A percentile compares a stretch with the other conserved stretches of the same genome.
These are phyloP conservation scores for Populus euphratica DNA, from an alignment of 345 rosid species.

Conservation along the genomic window DNA sequence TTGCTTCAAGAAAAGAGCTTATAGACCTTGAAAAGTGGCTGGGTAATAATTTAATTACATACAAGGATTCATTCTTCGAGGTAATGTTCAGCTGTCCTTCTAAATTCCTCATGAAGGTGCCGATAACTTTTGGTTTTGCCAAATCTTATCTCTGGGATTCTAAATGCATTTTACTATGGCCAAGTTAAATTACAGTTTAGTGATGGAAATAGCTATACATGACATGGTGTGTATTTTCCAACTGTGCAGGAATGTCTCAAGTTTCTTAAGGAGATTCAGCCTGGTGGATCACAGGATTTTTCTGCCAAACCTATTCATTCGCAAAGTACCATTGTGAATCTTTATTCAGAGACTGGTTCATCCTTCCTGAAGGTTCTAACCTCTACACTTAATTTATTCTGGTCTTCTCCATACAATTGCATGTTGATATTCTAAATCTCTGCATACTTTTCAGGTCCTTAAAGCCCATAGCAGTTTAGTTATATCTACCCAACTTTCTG, in stretches of 20 bases:
- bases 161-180: not conserved
- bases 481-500: slow-evolving; percentile 50
- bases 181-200: not conserved
- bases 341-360: slow-evolving; percentile 57
- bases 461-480: slow-evolving; percentile 48
- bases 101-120: not conserved
- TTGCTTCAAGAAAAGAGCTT: slow-evolving; percentile 73
- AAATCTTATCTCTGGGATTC: not conserved
- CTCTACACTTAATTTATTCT: not conserved
- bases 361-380: slow-evolving; percentile 64
- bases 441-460: slow-evolving; percentile 48
- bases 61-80: slow-evolving; percentile 78
- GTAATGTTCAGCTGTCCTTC: slow-evolving; percentile 32
- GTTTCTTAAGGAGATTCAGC: slow-evolving; percentile 68
- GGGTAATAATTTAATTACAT: slow-evolving; percentile 45
- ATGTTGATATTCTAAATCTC: not conserved
- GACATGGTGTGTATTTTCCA: slow-evolving; percentile 15
- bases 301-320: slow-evolving; percentile 57
- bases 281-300: slow-evolving; percentile 58
- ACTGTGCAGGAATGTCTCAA: slow-evolving; percentile 80
- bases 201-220: slow-evolving; percentile 3
- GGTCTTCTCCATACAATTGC: not conserved
- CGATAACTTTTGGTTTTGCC: not conserved
- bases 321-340: slow-evolving; percentile 48
- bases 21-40: slow-evolving; percentile 88